A percentile compares a stretch with the other conserved stretches of the same genome.
phyloP scores from a whole-genome alignment of 208 protist genomes.

The Trypanosoma caninum region DNA sequence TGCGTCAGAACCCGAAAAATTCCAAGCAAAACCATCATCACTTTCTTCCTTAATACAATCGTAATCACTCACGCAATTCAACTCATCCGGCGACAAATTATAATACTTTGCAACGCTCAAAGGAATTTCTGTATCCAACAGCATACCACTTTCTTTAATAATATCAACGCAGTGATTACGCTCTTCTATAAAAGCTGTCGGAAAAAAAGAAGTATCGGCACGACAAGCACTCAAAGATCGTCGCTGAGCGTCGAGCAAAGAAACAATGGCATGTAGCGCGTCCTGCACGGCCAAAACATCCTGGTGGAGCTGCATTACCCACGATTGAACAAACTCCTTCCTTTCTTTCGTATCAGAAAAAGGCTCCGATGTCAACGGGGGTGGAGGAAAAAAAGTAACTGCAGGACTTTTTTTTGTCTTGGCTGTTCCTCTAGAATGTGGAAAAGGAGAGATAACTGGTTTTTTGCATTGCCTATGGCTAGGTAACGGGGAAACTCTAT shows the following conservation, averaged over 20 bases:
- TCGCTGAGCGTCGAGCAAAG: constrained; percentile 52
- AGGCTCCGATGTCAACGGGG: not conserved
- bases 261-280: constrained; percentile 56
- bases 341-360: not conserved
- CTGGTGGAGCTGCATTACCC: constrained; percentile 40
- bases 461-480: not conserved
- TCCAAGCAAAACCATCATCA: constrained; percentile 1
- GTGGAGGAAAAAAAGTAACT: constrained; percentile 5
- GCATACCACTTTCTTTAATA: constrained; percentile 60
- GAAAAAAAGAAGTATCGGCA: not conserved
- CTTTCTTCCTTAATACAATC: constrained; percentile 7
- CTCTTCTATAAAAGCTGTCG: constrained; percentile 46
- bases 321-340: constrained; percentile 26
- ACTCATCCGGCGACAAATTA: constrained; percentile 43
- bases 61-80: constrained; percentile 34
- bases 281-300: constrained; percentile 59
- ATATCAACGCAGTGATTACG: constrained; percentile 55
- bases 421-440: not conserved
- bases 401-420: not conserved
- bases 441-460: not conserved
- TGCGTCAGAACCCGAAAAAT: not conserved
- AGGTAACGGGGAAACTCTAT: not conserved
- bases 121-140: constrained; percentile 69
- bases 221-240: not conserved
- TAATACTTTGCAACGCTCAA: constrained; percentile 61